These are phyloP conservation scores for Aspergillus puulaauensis DNA, from an alignment of 2,329 filamentous ascomycete genomes.

Conservation along the genomic window DNA sequence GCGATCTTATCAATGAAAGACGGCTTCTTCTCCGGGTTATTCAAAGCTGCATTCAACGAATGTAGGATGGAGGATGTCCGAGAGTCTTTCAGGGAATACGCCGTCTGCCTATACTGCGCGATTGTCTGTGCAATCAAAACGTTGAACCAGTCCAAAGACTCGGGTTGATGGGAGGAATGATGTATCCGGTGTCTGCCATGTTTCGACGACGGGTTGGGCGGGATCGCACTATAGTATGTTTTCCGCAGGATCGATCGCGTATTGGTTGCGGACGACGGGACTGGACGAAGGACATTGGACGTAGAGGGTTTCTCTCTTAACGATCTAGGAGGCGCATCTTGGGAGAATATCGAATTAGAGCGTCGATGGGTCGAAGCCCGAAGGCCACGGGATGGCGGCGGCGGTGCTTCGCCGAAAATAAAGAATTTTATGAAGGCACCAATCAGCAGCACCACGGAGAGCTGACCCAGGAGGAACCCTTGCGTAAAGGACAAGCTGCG, in stretches of 20 bases:
- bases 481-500: constrained; percentile 83
- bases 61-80: constrained; percentile 66
- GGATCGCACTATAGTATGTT: constrained; percentile 81
- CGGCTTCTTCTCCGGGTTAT: constrained; percentile 81
- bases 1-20: constrained; percentile 92
- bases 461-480: constrained; percentile 87
- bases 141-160: constrained; percentile 98
- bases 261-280: constrained; percentile 79
- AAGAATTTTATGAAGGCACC: constrained; percentile 99
- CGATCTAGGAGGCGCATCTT: constrained; percentile 45
- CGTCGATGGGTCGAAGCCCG: constrained; percentile 77
- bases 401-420: constrained; percentile 93
- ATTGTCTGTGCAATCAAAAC: constrained; percentile 95
- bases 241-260: constrained; percentile 80
- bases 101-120: constrained; percentile 89
- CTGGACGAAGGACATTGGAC: constrained; percentile 70
- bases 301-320: constrained; percentile 50
- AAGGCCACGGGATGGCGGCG: constrained; percentile 75
- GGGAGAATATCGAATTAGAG: constrained; percentile 61
- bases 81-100: constrained; percentile 74
- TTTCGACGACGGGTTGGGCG: constrained; percentile 40
- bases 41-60: constrained; percentile 80
- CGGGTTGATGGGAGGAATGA: constrained; percentile 82
- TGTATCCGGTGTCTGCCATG: constrained; percentile 43
- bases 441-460: constrained; percentile 86